Percentiles rank a stretch among this genome's conserved stretches.
These are phyloP conservation scores for Monosporascus sp. DNA, from an alignment of 2,329 filamentous ascomycete genomes.

Conservation along the genomic window DNA sequence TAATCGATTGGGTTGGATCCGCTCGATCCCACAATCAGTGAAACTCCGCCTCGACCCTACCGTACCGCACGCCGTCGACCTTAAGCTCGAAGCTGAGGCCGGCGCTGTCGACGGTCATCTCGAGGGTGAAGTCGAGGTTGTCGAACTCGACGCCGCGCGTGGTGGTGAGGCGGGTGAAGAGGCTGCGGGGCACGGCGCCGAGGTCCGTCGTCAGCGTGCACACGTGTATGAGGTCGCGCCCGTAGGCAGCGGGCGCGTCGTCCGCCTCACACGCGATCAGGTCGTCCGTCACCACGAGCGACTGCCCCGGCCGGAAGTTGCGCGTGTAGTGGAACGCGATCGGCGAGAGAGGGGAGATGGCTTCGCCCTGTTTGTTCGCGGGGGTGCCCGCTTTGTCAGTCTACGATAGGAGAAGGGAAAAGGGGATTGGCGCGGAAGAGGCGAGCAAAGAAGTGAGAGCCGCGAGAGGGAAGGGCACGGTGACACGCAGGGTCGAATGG, in stretches of 20 bases:
- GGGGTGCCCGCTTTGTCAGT: too few species aligned
- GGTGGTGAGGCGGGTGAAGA: conserved; percentile 73
- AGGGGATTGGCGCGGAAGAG: background rate
- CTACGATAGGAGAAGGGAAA: background rate
- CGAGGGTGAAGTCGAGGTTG: conserved; percentile 74
- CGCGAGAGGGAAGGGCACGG: background rate
- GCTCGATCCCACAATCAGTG: conserved; percentile 40
- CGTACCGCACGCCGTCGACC: conserved; percentile 73
- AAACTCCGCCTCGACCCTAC: conserved; percentile 72
- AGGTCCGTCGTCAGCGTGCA: conserved; percentile 79
- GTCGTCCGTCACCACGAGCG: conserved; percentile 72
- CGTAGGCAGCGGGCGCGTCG: conserved; percentile 55
- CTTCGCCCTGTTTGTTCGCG: conserved; percentile 52
- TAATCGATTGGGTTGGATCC: background rate
- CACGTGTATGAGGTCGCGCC: conserved; percentile 61
- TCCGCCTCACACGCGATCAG: conserved; percentile 71
- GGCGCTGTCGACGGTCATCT: conserved; percentile 77
- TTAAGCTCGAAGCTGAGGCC: conserved; percentile 72
- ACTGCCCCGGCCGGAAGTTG: conserved; percentile 76
- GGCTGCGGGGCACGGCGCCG: conserved; percentile 64
- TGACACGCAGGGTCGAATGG: too few species aligned
- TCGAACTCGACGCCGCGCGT: conserved; percentile 77
- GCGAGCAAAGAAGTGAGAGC: background rate
- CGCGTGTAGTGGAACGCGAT: conserved; percentile 82
- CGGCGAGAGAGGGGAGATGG: conserved; percentile 66